Evolutionary conservation across 495 filamentous ascomycete genomes (phyloP).

Genomic region (Penicillium flavigenum): DNA sequence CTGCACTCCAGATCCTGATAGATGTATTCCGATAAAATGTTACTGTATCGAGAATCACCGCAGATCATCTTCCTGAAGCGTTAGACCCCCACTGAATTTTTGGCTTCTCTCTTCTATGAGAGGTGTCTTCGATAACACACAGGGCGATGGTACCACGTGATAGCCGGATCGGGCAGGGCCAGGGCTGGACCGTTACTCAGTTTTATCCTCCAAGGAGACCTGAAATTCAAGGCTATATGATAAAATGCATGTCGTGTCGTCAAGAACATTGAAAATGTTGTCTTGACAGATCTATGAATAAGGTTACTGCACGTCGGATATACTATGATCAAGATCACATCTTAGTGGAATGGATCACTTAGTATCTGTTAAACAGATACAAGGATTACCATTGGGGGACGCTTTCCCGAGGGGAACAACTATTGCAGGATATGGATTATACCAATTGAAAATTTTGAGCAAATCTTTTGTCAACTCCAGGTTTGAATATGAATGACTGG

Average conservation of each 20-base stretch:
- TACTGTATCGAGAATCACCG: not conserved
- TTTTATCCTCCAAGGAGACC: not conserved
- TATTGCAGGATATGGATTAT: not conserved
- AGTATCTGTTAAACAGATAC: not conserved
- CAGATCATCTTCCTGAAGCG: constrained; percentile 7
- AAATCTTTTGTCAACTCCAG: no score
- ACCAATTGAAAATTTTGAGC: no score
- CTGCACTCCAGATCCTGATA: not conserved
- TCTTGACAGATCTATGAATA: not conserved
- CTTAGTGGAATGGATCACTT: not conserved
- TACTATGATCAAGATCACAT: not conserved
- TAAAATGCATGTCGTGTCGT: no score
- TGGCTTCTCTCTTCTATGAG: not conserved
- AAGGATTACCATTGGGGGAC: not conserved
- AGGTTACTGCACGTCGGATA: not conserved
- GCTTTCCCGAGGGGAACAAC: not conserved
- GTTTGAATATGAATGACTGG: no score
- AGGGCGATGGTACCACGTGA: not conserved
- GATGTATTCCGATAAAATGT: not conserved
- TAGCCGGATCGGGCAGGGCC: not conserved
- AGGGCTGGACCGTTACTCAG: not conserved
- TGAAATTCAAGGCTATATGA: not conserved
- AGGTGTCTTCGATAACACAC: not conserved
- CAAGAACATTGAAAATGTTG: not conserved
- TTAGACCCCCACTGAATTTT: not conserved